phyloP scores from a whole-genome alignment of 1,284 basidiomycete genomes.

The Mycosarcoma mackinlayi region DNA sequence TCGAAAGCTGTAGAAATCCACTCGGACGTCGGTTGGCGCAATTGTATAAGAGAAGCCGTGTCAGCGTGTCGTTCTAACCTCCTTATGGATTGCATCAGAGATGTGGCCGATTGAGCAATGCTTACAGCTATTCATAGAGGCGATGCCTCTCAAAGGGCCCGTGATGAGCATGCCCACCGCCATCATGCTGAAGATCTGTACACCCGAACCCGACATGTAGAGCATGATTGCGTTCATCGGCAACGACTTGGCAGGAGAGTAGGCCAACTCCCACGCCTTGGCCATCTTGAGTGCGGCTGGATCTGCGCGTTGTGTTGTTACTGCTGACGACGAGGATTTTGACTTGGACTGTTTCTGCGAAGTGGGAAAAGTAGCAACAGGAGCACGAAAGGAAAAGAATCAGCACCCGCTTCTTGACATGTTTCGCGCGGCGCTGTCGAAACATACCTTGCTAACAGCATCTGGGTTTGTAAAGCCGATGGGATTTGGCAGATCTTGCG shows the following conservation, averaged over 20 bases:
- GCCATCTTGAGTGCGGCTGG: slow-evolving; percentile 58
- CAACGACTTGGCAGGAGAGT: slow-evolving; percentile 60
- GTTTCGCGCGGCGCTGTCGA: no score
- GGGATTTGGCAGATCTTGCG: slow-evolving; percentile 28
- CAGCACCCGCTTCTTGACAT: no score
- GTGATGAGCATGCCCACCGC: slow-evolving; percentile 65
- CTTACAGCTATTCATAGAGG: slow-evolving; percentile 50
- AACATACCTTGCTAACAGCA: slow-evolving; percentile 36
- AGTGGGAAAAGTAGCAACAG: not conserved
- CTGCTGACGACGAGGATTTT: slow-evolving; percentile 20
- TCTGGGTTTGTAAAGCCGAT: slow-evolving; percentile 40
- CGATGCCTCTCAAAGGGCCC: slow-evolving; percentile 56
- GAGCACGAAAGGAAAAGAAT: not conserved
- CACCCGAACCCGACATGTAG: slow-evolving; percentile 65
- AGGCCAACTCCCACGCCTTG: slow-evolving; percentile 65
- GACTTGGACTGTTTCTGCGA: slow-evolving; percentile 36
- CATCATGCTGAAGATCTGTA: slow-evolving; percentile 68
- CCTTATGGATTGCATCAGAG: no score
- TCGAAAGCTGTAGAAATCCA: slow-evolving; percentile 48
- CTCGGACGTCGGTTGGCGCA: no score
- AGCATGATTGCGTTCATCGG: slow-evolving; percentile 68
- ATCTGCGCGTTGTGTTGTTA: slow-evolving; percentile 32
- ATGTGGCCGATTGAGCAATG: no score
- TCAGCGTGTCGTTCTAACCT: no score
- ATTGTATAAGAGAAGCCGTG: no score